phyloP scores from a whole-genome alignment of 2,329 filamentous ascomycete species.

The Clonostachys byssicola region DNA sequence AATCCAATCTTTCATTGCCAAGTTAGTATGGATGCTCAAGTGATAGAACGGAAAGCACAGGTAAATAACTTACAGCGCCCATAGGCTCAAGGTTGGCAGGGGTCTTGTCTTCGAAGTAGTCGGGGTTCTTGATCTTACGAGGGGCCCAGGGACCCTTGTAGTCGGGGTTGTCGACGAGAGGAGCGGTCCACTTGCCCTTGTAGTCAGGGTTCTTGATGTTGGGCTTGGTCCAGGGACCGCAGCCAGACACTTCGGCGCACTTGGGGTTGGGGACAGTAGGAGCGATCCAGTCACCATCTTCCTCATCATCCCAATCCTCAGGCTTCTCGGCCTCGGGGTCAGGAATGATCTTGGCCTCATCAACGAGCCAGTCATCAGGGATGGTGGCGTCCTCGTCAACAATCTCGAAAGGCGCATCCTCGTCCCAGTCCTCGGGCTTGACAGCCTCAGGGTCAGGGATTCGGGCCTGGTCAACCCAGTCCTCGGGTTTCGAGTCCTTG shows the following conservation, averaged over 20 bases:
- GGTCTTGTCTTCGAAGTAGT: conserved; percentile 95
- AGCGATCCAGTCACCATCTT: conserved; percentile 95
- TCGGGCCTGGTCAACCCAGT: conserved; percentile 92
- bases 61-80: conserved; percentile 70
- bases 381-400: conserved; percentile 87
- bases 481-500: conserved; percentile 88
- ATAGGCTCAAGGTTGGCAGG: conserved; percentile 97
- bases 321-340: conserved; percentile 97
- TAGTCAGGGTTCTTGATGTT: conserved; percentile 93
- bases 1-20: conserved; percentile 71
- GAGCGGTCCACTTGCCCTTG: conserved; percentile 98
- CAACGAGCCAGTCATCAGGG: conserved; percentile 94
- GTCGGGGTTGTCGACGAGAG: conserved; percentile 90
- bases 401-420: conserved; percentile 96
- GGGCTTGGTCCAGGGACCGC: conserved; percentile 87
- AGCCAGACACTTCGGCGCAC: conserved; percentile 89
- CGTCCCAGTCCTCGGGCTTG: conserved; percentile 99
- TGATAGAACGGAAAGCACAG: conserved; percentile 3
- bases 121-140: conserved; percentile 93
- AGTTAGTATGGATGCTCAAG: conserved; percentile 8
- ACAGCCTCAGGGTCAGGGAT: conserved; percentile 89
- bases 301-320: conserved; percentile 99
- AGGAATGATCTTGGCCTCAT: conserved; percentile 76
- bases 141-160: conserved; percentile 97
- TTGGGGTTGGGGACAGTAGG: conserved; percentile 93